phyloP scores from a whole-genome alignment of 768 basidiomycete species.

The Boletus sp. region DNA sequence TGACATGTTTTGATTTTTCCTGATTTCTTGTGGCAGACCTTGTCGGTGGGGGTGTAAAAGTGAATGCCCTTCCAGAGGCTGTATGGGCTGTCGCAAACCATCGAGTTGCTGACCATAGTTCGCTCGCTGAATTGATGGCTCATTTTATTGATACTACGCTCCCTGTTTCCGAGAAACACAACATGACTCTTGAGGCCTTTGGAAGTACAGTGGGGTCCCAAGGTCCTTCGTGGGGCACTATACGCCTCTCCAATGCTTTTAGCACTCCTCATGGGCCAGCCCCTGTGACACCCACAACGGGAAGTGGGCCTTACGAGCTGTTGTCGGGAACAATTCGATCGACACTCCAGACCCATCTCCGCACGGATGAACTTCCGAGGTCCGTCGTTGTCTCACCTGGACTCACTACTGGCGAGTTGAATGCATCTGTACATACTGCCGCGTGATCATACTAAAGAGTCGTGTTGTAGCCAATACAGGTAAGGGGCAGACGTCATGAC shows the following conservation, averaged over 20 bases:
- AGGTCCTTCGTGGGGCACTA: constrained; percentile 33
- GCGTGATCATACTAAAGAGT: constrained; percentile 1
- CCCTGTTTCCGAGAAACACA: constrained; percentile 32
- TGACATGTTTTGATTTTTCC: constrained; percentile 10
- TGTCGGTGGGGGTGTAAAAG: constrained; percentile 29
- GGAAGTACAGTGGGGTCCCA: constrained; percentile 30
- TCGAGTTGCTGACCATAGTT: constrained; percentile 34
- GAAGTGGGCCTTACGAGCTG: constrained; percentile 18
- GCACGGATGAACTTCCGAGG: constrained; percentile 20
- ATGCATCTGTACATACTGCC: not conserved
- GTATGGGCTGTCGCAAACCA: constrained; percentile 36
- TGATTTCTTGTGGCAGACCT: too few relatives aligned
- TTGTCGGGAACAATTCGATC: too few relatives aligned
- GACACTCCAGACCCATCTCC: constrained; percentile 6
- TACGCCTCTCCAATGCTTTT: constrained; percentile 39
- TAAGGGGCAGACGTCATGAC: constrained; percentile 11
- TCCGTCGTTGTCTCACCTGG: constrained; percentile 39
- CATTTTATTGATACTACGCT: constrained; percentile 9
- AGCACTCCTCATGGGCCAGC: constrained; percentile 37
- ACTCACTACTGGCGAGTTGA: constrained; percentile 16
- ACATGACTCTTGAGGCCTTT: constrained; percentile 42
- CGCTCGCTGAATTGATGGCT: constrained; percentile 7
- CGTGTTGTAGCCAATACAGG: constrained; percentile 20
- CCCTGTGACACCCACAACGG: constrained; percentile 39
- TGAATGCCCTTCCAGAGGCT: constrained; percentile 46